Conservation (phyloP, 257 asterid genomes). For the Nicotiana paniculata region DNA sequence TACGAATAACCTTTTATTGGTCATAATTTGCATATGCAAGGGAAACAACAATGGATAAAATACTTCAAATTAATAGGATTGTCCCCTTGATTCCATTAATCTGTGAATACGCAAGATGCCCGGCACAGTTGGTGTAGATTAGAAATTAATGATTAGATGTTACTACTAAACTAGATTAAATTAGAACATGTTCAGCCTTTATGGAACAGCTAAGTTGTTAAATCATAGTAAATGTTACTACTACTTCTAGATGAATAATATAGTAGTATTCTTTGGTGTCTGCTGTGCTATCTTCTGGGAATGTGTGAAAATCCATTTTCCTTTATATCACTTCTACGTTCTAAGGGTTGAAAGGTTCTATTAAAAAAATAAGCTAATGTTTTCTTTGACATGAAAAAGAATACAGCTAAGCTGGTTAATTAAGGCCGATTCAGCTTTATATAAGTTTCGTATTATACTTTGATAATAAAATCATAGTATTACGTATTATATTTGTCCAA, state of each 20-base stretch:
- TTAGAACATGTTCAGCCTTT: background rate
- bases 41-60: background rate
- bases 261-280: background rate
- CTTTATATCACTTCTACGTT: background rate
- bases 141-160: slow-evolving; percentile 10
- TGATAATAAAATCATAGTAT: background rate
- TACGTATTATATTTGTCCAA: background rate
- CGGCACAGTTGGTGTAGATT: slow-evolving; percentile 8
- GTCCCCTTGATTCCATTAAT: slow-evolving; percentile 44
- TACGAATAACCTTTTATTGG: too few species aligned
- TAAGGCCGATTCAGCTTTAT: background rate
- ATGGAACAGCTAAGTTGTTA: background rate
- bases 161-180: background rate
- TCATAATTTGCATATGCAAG: background rate
- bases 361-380: background rate
- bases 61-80: slow-evolving; percentile 25
- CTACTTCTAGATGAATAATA: background rate
- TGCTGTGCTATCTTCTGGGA: background rate
- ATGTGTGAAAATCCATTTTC: background rate
- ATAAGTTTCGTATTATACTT: background rate
- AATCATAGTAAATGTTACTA: background rate
- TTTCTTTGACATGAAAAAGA: background rate
- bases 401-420: background rate
- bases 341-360: background rate
- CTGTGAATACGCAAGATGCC: slow-evolving; percentile 7